Evolutionary conservation across 2,329 filamentous ascomycete species (phyloP).

Genomic region (Fusarium sp.): DNA sequence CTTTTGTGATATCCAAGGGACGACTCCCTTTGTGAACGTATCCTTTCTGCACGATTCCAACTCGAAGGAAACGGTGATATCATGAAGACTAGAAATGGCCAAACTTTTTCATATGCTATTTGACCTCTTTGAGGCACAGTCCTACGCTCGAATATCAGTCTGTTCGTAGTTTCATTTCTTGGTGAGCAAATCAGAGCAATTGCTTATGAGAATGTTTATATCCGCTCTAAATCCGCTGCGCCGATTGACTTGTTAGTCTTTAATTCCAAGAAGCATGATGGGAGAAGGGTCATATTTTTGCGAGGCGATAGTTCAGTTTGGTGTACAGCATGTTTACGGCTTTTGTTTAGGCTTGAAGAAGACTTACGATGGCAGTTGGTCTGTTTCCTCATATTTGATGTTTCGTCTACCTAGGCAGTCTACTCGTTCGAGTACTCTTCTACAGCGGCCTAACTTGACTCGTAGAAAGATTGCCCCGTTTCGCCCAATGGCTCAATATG

Average conservation of each 20-base stretch:
- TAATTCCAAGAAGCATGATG: too few species aligned
- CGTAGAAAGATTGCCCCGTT: background rate
- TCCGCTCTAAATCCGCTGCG: conserved; percentile 12
- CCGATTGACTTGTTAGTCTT: background rate
- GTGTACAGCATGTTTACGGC: background rate
- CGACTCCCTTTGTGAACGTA: background rate
- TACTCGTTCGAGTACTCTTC: background rate
- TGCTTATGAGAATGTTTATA: conserved; percentile 14
- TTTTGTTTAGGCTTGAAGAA: background rate
- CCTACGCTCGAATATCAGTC: background rate
- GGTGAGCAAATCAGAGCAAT: conserved; percentile 26
- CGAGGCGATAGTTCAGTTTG: background rate
- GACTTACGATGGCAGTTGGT: background rate
- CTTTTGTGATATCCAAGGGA: background rate
- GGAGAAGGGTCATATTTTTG: too few species aligned
- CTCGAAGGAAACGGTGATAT: background rate
- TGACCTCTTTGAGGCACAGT: background rate
- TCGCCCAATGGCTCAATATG: background rate
- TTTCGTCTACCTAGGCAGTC: too few species aligned
- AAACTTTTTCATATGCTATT: too few species aligned
- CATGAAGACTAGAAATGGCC: too few species aligned
- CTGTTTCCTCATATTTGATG: too few species aligned
- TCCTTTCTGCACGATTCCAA: background rate
- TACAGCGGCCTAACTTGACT: background rate
- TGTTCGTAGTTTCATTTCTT: background rate